phyloP scores from a whole-genome alignment of 805 yeast genomes.

The Metschnikowia shivogae region DNA sequence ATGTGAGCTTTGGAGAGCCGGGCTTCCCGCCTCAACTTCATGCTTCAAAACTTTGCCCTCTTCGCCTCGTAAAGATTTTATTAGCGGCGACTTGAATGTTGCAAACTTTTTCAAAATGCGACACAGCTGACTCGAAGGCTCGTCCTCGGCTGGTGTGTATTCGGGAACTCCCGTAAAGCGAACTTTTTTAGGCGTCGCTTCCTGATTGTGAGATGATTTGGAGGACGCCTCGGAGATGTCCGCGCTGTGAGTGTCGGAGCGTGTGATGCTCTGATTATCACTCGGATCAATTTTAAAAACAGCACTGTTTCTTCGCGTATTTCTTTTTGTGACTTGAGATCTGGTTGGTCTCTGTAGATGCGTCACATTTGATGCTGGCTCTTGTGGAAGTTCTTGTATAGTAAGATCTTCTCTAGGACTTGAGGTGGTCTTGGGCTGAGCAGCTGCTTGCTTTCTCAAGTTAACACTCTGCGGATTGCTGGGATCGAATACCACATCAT shows the following conservation, averaged over 20 bases:
- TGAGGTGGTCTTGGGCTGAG: not conserved
- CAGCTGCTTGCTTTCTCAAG: conserved; percentile 10
- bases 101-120: conserved; percentile 38
- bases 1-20: not conserved
- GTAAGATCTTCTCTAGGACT: not conserved
- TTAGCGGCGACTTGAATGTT: conserved; percentile 21
- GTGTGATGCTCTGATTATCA: not conserved
- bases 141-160: conserved; percentile 51
- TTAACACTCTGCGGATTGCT: conserved; percentile 26
- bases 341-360: conserved; percentile 9
- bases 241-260: not conserved
- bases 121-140: conserved; percentile 42
- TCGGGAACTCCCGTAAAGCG: conserved; percentile 51
- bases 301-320: conserved; percentile 27
- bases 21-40: conserved; percentile 16
- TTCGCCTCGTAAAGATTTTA: conserved; percentile 9
- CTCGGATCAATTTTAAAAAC: conserved; percentile 11
- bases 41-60: conserved; percentile 36
- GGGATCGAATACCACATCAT: conserved; percentile 39
- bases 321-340: conserved; percentile 15
- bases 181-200: conserved; percentile 36
- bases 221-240: conserved; percentile 6
- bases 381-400: not conserved
- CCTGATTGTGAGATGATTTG: conserved; percentile 10
- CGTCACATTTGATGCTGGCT: not conserved